Base-by-base conservation (phyloP, 2,329 filamentous ascomycete species). In the Stagonosporopsis cucurbitacearum region DNA sequence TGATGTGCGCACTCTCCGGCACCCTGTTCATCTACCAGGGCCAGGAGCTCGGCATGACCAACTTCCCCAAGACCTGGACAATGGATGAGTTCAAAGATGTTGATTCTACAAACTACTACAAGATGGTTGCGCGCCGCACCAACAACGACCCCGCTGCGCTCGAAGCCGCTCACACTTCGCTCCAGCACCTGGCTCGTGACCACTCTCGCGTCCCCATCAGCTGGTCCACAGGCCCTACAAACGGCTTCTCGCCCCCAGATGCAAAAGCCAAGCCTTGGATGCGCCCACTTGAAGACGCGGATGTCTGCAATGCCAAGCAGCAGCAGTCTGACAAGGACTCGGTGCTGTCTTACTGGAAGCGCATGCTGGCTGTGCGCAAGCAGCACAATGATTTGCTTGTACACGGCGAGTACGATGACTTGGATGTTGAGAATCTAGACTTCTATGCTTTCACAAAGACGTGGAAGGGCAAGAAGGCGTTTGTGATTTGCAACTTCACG, bases 171-270 rank as follows among this genome's bases (percentile, higher is more conserved):
- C 79, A 82, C 63, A 71, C 77, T 8, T 78, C 83, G 35, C 76
- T 90, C 47, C 82, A 86, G 59, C 78, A 82, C 55, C 81, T 89
- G 26, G 86, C 82, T 6, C 79, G 87, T 28, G 88, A 91, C 68
- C 85, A 91, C 66, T 82, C 86, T 8, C 80, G 88, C n/a, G 82
- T 85, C 3, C 88, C 88, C 0, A 85, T 91, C 77, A 86, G 88
- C 60, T 91, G 88, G 88, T 80, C 80, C 51, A 78, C 71, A 0
- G 75, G 76, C 0, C 70, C 77, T 1, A 80, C 87, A 59, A 86
- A 84, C 0, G 88, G 88, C 1, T 90, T 90, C 76, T 50, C 76
- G 1, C 77, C 77, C 0, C 78, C 78, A 1, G 77, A 78, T 74
- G 37, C 75, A 0, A 77, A 74, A 0, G 79, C 77, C 0, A 75